Evolutionary conservation across 805 yeast genomes (phyloP), one percentile per base, ranked within the genome.

Genomic region (Yarrowia bubula): DNA sequence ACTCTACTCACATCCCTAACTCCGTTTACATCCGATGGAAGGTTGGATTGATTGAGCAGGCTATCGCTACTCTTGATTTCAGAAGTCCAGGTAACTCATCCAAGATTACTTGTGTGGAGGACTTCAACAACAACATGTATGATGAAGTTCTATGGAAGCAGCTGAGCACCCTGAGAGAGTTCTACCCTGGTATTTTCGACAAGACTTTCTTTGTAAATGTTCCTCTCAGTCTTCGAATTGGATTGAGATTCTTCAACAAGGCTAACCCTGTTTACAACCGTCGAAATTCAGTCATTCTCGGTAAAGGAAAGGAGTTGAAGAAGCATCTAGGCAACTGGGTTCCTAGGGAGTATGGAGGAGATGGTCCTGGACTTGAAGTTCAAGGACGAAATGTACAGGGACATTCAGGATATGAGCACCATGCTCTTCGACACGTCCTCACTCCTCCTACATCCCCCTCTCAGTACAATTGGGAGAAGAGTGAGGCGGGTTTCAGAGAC

Each of bases 1-100:
- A 17, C 2, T 9, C 58, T 9, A 37, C 43, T 5, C 17, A 37
- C 35, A 51, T 38, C 38, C 43, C 42, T n/a, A 37, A 37, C 32
- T 51, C 43, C 2, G 43, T 38, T 9, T 51, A 51, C 58, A 51
- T 51, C 14, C 43, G 58, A 13, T 51, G 58, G 58, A 51, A 51
- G 13, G 58, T 37, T 3, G 43, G 58, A 0, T 17, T 51, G 32
- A 37, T 51, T n/a, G 58, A 51, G 17, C 58, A 38, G n/a, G 58
- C 43, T 4, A 14, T 51, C 8, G 8, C 18, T 1, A 22, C 8
- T n/a, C 18, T 51, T 5, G 58, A 51, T 14, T 51, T 51, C 32
- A 8, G 28, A 14, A 14, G n/a, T 9, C 58, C 58, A 4, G 58
- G 28, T 33, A 51, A 38, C 18, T 37, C n/a, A 8, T 51, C 58